phyloP scores from a whole-genome alignment of 208 protist species.

The Trypanosoma caninum region DNA sequence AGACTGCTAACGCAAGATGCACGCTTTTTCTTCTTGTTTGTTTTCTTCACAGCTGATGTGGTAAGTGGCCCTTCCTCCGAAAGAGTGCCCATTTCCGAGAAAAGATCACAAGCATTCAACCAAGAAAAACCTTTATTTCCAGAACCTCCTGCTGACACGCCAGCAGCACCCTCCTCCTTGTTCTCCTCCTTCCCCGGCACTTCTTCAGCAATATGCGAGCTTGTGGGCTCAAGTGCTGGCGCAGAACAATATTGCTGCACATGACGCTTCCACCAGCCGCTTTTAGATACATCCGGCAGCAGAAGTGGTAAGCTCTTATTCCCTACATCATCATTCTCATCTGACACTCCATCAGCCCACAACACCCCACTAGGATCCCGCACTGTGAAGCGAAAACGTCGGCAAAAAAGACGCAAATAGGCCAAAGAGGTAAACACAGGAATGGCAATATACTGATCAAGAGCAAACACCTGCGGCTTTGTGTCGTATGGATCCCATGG shows the following conservation, averaged over 20 bases:
- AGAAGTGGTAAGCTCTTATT: neutral
- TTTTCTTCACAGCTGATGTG: constrained; percentile 13
- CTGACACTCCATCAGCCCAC: constrained; percentile 50
- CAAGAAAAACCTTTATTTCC: neutral
- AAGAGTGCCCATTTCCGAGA: constrained; percentile 23
- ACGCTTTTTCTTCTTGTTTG: neutral
- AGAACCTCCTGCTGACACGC: no score
- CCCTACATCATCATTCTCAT: constrained; percentile 18
- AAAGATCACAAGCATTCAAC: constrained; percentile 21
- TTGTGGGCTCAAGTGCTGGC: constrained; percentile 7
- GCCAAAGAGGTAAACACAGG: constrained; percentile 85
- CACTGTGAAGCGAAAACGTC: constrained; percentile 54
- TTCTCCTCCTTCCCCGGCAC: neutral
- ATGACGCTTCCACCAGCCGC: constrained; percentile 46
- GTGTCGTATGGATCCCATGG: constrained; percentile 86
- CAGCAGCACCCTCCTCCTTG: neutral
- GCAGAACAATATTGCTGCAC: constrained; percentile 12
- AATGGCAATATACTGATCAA: constrained; percentile 78
- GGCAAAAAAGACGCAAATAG: constrained; percentile 76
- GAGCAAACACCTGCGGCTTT: constrained; percentile 85
- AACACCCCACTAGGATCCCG: constrained; percentile 76
- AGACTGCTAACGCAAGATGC: neutral
- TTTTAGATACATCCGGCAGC: constrained; percentile 46
- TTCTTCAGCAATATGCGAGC: neutral
- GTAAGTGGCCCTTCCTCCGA: neutral